Conservation (phyloP, 257 asterid species). For the Capsicum pubescens region DNA sequence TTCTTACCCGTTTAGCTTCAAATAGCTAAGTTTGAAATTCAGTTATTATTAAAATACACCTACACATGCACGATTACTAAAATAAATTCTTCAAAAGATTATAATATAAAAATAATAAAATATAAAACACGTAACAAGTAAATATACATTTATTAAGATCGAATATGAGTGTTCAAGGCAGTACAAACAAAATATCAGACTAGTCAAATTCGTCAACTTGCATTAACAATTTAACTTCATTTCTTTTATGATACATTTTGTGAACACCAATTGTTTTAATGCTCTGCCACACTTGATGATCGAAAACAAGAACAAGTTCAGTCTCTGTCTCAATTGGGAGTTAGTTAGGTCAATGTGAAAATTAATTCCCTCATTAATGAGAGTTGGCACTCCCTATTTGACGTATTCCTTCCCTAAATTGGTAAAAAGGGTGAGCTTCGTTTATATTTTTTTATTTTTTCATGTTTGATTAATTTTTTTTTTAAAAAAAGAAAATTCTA, state of each 20-base stretch:
- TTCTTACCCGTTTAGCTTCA: background rate
- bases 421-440: too few species aligned
- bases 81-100: too few species aligned
- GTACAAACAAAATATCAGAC: background rate
- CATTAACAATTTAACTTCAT: background rate
- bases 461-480: too few species aligned
- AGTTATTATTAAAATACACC: background rate
- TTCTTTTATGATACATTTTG: background rate
- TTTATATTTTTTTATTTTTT: too few species aligned
- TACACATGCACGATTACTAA: background rate
- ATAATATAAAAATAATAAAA: too few species aligned
- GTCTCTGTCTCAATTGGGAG: background rate
- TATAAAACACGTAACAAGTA: too few species aligned
- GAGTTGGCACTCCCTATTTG: slow-evolving; percentile 18
- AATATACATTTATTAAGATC: too few species aligned
- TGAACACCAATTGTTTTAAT: background rate
- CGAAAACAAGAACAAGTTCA: background rate
- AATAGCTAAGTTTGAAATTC: too few species aligned
- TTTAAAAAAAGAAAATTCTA: too few species aligned
- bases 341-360: background rate
- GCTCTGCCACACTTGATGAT: slow-evolving; percentile 9
- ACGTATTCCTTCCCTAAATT: background rate
- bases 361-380: background rate
- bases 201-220: background rate
- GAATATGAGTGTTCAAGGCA: too few species aligned